phyloP scores from a whole-genome alignment of 2,329 filamentous ascomycete genomes.

The Hypomyces rosellus region DNA sequence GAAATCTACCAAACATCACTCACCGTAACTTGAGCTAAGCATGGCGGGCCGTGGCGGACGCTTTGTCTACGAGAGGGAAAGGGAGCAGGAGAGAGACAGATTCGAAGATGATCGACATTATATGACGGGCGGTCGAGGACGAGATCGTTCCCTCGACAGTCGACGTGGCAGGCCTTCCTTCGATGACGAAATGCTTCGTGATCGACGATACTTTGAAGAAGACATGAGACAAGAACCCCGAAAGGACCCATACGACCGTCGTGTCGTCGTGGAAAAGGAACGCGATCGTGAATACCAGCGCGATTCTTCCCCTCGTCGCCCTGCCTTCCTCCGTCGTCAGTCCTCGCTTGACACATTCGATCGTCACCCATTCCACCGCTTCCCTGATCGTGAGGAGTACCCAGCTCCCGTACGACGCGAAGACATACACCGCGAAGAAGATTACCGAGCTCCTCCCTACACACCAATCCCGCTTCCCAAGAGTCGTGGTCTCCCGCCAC shows the following conservation, averaged over 20 bases:
- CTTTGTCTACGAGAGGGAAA: slow-evolving; percentile 34
- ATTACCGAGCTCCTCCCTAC: slow-evolving; percentile 41
- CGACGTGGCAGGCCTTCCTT: slow-evolving; percentile 25
- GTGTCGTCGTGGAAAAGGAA: slow-evolving; percentile 51
- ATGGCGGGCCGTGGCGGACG: slow-evolving; percentile 23
- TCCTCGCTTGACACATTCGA: slow-evolving; percentile 90
- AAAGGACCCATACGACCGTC: slow-evolving; percentile 40
- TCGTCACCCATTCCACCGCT: slow-evolving; percentile 52
- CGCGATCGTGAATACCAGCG: slow-evolving; percentile 42
- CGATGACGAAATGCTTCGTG: slow-evolving; percentile 42
- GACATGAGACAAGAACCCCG: slow-evolving; percentile 30
- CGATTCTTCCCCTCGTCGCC: slow-evolving; percentile 51
- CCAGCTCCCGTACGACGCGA: slow-evolving; percentile 49
- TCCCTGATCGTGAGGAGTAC: slow-evolving; percentile 54
- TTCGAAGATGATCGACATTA: slow-evolving; percentile 49
- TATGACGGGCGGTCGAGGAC: slow-evolving; percentile 28
- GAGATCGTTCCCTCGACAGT: slow-evolving; percentile 42
- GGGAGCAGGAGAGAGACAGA: slow-evolving; percentile 34
- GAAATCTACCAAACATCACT: background rate
- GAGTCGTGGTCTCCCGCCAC: slow-evolving; percentile 53
- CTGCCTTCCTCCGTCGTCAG: slow-evolving; percentile 67
- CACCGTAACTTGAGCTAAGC: slow-evolving; percentile 1
- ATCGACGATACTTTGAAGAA: slow-evolving; percentile 52
- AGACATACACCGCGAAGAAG: slow-evolving; percentile 43
- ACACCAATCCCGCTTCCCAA: slow-evolving; percentile 63